These are phyloP conservation scores for Sungouiozyma intestinalis DNA, from an alignment of 805 yeast genomes.

Conservation along the genomic window DNA sequence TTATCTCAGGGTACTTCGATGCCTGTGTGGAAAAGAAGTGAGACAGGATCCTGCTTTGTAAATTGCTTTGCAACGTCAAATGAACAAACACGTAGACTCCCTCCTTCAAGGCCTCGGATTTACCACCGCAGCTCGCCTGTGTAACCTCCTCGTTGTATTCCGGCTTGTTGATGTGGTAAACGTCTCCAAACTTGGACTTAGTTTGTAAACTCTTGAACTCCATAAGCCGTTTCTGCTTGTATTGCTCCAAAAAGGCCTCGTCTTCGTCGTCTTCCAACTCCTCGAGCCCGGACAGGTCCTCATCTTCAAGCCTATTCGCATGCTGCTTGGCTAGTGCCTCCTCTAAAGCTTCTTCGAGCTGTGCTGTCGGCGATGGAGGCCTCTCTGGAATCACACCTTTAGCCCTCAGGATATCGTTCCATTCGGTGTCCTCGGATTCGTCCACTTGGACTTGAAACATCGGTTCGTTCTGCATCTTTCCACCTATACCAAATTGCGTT, in stretches of 20 bases:
- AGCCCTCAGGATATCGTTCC: slow-evolving; percentile 90
- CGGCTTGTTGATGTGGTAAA: slow-evolving; percentile 70
- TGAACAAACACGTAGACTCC: slow-evolving; percentile 65
- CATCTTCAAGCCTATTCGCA: slow-evolving; percentile 69
- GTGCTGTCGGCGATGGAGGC: slow-evolving; percentile 79
- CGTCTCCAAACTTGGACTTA: slow-evolving; percentile 58
- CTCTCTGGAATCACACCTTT: slow-evolving; percentile 90
- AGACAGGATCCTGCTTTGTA: slow-evolving; percentile 65
- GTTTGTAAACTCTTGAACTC: slow-evolving; percentile 55
- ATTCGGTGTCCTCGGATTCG: slow-evolving; percentile 94
- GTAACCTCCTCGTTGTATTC: slow-evolving; percentile 85
- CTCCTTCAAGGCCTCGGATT: slow-evolving; percentile 4
- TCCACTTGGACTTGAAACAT: slow-evolving; percentile 79
- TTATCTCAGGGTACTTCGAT: slow-evolving; percentile 62
- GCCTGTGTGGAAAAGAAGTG: slow-evolving; percentile 52
- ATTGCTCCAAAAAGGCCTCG: slow-evolving; percentile 74
- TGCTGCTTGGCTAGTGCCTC: slow-evolving; percentile 74
- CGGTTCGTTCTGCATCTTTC: slow-evolving; percentile 35
- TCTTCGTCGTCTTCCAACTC: slow-evolving; percentile 88
- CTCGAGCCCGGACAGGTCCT: slow-evolving; percentile 71
- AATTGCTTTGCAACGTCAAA: slow-evolving; percentile 52
- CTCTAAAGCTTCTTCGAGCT: slow-evolving; percentile 77
- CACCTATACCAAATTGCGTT: no score
- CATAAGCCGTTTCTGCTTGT: slow-evolving; percentile 66
- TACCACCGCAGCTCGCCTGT: slow-evolving; percentile 47